These are phyloP conservation scores for Russula abietina DNA, from an alignment of 768 basidiomycete species.

Conservation along the genomic window DNA sequence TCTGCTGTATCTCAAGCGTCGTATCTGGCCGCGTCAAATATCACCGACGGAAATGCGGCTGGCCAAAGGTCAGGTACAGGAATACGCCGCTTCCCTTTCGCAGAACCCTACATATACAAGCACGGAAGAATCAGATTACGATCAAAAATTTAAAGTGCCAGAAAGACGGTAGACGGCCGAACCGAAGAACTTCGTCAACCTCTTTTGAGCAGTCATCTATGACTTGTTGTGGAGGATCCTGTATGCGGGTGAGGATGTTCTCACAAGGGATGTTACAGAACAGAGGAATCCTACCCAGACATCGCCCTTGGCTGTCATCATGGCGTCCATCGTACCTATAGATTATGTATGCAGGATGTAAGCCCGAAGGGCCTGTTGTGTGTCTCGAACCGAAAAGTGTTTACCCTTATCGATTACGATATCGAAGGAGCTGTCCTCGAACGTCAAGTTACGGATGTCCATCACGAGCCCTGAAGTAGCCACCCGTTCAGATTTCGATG, in stretches of 20 bases:
- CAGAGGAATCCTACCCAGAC: conserved; percentile 53
- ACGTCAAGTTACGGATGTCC: conserved; percentile 67
- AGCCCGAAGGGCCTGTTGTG: background rate
- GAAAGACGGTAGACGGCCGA: conserved; percentile 20
- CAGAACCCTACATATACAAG: conserved; percentile 46
- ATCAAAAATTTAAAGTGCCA: background rate
- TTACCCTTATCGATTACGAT: conserved; percentile 79
- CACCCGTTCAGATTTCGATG: background rate
- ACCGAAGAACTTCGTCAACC: conserved; percentile 72
- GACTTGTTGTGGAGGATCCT: conserved; percentile 73
- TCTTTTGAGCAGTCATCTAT: conserved; percentile 68
- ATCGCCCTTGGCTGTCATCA: conserved; percentile 79
- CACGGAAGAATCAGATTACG: background rate
- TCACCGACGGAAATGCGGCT: conserved; percentile 78
- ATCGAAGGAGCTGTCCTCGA: conserved; percentile 60
- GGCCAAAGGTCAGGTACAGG: conserved; percentile 81
- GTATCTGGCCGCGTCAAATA: conserved; percentile 55
- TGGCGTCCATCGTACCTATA: conserved; percentile 78
- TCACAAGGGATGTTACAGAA: background rate
- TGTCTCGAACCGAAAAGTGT: background rate
- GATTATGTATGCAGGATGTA: background rate
- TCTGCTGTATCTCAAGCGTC: conserved; percentile 55
- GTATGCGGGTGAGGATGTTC: conserved; percentile 5
- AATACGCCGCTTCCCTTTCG: conserved; percentile 53
- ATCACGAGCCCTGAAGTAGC: conserved; percentile 64